phyloP scores from a whole-genome alignment of 331 rosid genomes.

The Pyracantha coccinea region DNA sequence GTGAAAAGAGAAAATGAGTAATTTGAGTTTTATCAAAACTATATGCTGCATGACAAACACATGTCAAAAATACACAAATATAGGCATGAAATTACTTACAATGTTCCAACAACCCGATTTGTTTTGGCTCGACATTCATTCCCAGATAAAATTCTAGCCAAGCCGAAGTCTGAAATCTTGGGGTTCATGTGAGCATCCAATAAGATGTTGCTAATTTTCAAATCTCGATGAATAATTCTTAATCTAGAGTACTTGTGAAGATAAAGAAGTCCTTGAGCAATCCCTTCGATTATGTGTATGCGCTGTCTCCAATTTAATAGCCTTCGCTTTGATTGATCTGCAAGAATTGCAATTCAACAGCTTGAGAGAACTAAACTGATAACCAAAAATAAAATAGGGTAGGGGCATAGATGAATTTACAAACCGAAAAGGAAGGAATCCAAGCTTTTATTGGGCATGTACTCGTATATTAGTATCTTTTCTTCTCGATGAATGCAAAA shows the following conservation, averaged over 20 bases:
- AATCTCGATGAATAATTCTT: slow-evolving; percentile 14
- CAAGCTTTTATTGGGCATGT: slow-evolving; percentile 22
- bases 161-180: slow-evolving; percentile 12
- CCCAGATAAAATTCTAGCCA: neutral
- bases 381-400: neutral
- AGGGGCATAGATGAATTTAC: neutral
- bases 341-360: neutral
- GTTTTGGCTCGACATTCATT: slow-evolving; percentile 4
- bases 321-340: neutral
- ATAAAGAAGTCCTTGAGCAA: slow-evolving; percentile 18
- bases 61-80: neutral
- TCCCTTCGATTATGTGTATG: slow-evolving; percentile 14
- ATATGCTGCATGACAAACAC: neutral
- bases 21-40: neutral
- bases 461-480: slow-evolving; percentile 20
- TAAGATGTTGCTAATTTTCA: slow-evolving; percentile 18
- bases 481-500: slow-evolving; percentile 19
- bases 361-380: neutral
- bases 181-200: slow-evolving; percentile 12
- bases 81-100: neutral
- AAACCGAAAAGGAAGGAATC: slow-evolving; percentile 24
- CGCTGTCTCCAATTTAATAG: slow-evolving; percentile 2
- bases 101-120: slow-evolving; percentile 9
- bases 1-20: neutral
- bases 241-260: slow-evolving; percentile 21